Base-by-base conservation (phyloP, 2,329 filamentous ascomycete species). In the Arthroderma sp. region DNA sequence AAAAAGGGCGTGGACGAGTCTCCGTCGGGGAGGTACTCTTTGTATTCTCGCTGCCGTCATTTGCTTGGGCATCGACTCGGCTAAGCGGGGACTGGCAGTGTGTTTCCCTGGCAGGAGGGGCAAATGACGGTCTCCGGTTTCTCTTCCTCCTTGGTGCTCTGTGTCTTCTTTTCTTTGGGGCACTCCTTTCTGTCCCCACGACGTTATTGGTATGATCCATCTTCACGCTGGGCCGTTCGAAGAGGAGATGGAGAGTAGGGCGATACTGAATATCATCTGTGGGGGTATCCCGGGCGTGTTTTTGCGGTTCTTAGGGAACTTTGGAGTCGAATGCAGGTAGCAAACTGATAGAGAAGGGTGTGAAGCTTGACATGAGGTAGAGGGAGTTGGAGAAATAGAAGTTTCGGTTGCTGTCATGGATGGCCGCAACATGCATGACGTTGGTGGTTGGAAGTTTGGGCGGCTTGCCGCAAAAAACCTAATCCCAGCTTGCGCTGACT, bases 71-170 rank as follows among this genome's bases (percentile, higher is more conserved):
- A 19, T 66, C 61, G 64, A 63, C 70, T 68, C 62, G 73, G 66
- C 60, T 31, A 53, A 54, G 57, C 35, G 55, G 35, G 28, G 58
- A 56, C 58, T 62, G 63, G 55, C 54, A 61, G 44, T 70, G 73
- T 56, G 74, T 74, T 37, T 85, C 83, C 39, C 55, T 38, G 39
- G 84, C 81, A 0, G 81, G 73, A 15, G 80, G 77, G 23, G 87
- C 85, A 67, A 95, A 95, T 7, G 89, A 95, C 74, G 88, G 88
- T 61, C 87, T 81, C 62, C 89, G 81, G 60, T 82, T 73, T 59
- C 82, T 83, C 71, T 86, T 87, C 74, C 89, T 90, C 77, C 85
- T 91, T 38, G 87, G 86, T 33, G 82, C 84, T 47, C 87, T 82
- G 70, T 89, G 85, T 64, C 83, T 85, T 67, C 85, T 87, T 68